A percentile compares a stretch with the other conserved stretches of the same genome.
Conservation (phyloP, 2,329 filamentous ascomycete genomes). For the Blastomyces parvus region DNA sequence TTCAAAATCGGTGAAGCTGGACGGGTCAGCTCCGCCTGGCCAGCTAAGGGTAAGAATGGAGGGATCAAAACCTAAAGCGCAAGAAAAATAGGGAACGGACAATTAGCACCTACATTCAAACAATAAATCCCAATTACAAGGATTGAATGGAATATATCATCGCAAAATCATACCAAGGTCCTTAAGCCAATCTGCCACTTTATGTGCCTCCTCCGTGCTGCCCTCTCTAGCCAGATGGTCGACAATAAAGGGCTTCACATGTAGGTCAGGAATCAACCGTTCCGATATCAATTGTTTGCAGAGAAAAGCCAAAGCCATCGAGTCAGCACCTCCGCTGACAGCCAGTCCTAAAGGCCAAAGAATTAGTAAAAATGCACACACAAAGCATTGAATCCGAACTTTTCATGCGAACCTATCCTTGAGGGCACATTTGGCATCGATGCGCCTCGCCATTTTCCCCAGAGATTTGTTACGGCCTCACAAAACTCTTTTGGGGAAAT, state of each 20-base stretch:
- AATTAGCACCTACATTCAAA: slow-evolving; percentile 1
- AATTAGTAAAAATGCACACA: not conserved
- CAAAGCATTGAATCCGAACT: not conserved
- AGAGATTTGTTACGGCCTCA: slow-evolving; percentile 38
- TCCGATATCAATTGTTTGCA: slow-evolving; percentile 44
- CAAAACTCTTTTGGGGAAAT: slow-evolving; percentile 36
- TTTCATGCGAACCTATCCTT: not conserved
- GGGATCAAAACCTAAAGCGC: slow-evolving; percentile 25
- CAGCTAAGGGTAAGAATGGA: slow-evolving; percentile 44
- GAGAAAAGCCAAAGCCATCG: slow-evolving; percentile 85
- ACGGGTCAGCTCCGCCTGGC: slow-evolving; percentile 33
- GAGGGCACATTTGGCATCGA: not conserved
- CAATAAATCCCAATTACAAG: not conserved
- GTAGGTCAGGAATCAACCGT: slow-evolving; percentile 16
- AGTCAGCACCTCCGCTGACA: slow-evolving; percentile 87
- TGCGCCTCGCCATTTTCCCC: slow-evolving; percentile 37
- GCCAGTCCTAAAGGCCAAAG: slow-evolving; percentile 52
- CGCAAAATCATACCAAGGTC: slow-evolving; percentile 31
- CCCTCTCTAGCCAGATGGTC: slow-evolving; percentile 50
- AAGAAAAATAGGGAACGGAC: not conserved
- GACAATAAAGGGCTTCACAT: slow-evolving; percentile 49
- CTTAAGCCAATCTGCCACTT: slow-evolving; percentile 39
- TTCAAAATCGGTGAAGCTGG: slow-evolving; percentile 58
- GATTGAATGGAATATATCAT: not conserved
- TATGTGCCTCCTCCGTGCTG: slow-evolving; percentile 47